These are phyloP conservation scores for Aspergillus aculeatinus DNA, from an alignment of 2,329 filamentous ascomycete species.

Conservation along the genomic window DNA sequence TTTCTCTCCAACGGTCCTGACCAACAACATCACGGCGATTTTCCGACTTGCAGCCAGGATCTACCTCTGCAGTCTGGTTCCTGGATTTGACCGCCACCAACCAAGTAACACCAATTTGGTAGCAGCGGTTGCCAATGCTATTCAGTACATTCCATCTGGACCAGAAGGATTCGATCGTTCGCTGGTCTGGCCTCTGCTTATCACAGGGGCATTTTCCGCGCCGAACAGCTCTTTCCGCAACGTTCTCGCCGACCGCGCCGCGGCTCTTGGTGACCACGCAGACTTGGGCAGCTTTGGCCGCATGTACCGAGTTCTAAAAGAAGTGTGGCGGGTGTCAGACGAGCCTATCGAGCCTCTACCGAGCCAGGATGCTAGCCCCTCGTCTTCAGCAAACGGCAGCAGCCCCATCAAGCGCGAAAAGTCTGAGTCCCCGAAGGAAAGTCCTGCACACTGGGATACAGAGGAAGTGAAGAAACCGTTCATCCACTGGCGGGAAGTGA, in stretches of 20 bases:
- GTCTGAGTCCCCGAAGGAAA: conserved; percentile 18
- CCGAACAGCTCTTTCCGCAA: conserved; percentile 71
- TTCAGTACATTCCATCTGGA: conserved; percentile 80
- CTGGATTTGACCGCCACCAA: conserved; percentile 76
- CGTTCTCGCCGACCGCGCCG: conserved; percentile 74
- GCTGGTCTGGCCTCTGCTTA: conserved; percentile 88
- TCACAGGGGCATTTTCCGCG: conserved; percentile 76
- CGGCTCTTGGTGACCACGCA: conserved; percentile 72
- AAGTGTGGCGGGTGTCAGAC: conserved; percentile 78
- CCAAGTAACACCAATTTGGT: conserved; percentile 73
- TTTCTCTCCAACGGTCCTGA: conserved; percentile 77
- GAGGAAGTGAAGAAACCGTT: conserved; percentile 51
- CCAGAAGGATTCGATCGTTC: conserved; percentile 82
- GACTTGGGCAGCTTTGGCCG: conserved; percentile 83
- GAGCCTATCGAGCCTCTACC: conserved; percentile 41
- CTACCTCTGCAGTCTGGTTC: conserved; percentile 94
- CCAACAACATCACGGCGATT: conserved; percentile 81
- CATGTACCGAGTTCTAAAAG: conserved; percentile 72
- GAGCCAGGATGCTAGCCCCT: conserved; percentile 12
- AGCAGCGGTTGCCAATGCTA: conserved; percentile 70
- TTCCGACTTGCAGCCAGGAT: conserved; percentile 92
- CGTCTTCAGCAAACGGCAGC: conserved; percentile 6
- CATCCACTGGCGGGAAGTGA: conserved; percentile 92
- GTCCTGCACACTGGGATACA: conserved; percentile 9
- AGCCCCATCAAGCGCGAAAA: conserved; percentile 23